Evolutionary conservation across 768 basidiomycete species (phyloP).

Genomic region (Phaffia australis): DNA sequence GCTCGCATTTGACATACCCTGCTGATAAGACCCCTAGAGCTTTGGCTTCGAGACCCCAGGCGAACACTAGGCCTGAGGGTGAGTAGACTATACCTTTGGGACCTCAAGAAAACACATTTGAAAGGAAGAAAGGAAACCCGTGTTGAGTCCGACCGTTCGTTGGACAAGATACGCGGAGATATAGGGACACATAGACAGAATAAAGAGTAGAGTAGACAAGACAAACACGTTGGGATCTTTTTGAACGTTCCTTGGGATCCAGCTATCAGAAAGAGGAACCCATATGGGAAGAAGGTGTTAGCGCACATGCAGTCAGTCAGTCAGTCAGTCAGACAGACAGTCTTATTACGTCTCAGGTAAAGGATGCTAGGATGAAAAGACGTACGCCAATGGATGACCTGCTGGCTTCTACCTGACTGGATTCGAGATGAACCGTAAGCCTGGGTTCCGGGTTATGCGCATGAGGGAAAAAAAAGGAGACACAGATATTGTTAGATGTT

Average conservation of each 20-base stretch:
- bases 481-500: too few species aligned
- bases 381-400: slow-evolving; percentile 64
- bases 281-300: background rate
- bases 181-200: too few species aligned
- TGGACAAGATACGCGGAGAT: too few species aligned
- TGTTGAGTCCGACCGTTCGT: too few species aligned
- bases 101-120: too few species aligned
- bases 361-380: background rate
- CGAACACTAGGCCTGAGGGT: slow-evolving; percentile 57
- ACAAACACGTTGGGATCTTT: slow-evolving; percentile 70
- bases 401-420: slow-evolving; percentile 64
- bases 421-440: slow-evolving; percentile 80
- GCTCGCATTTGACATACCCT: slow-evolving; percentile 49
- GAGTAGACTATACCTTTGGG: slow-evolving; percentile 51
- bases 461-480: too few species aligned
- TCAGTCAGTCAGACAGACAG: too few species aligned
- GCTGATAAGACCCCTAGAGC: slow-evolving; percentile 51
- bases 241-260: slow-evolving; percentile 75
- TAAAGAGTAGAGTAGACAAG: too few species aligned
- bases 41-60: slow-evolving; percentile 83
- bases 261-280: slow-evolving; percentile 28
- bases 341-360: too few species aligned
- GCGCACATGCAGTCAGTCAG: background rate
- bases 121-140: too few species aligned
- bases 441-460: slow-evolving; percentile 37